A percentile compares a stretch with the other conserved stretches of the same genome.
Evolutionary conservation across 768 basidiomycete species (phyloP).

Genomic region (Termitomyces titanicus): DNA sequence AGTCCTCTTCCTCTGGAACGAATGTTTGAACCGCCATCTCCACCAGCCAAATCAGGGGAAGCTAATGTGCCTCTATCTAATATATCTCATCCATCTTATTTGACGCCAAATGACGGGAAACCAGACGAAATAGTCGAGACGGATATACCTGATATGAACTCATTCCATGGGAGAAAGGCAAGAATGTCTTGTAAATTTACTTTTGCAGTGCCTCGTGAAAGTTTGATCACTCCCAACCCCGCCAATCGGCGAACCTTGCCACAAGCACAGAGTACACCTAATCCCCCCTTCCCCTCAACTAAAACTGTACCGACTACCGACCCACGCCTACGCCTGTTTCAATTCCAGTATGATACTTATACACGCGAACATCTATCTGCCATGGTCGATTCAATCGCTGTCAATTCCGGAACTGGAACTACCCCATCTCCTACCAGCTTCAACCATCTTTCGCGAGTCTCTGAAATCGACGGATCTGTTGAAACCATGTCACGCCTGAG

Average conservation of each 20-base stretch:
- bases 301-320: slow-evolving; percentile 47
- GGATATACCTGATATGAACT: slow-evolving; percentile 46
- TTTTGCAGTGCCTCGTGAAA: slow-evolving; percentile 56
- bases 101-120: not conserved
- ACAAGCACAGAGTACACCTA: slow-evolving; percentile 64
- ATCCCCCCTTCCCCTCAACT: slow-evolving; percentile 27
- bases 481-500: slow-evolving; percentile 53
- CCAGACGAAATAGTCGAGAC: slow-evolving; percentile 46
- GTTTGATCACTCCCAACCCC: slow-evolving; percentile 25
- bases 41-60: slow-evolving; percentile 46
- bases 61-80: slow-evolving; percentile 12
- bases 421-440: slow-evolving; percentile 46
- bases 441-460: slow-evolving; percentile 42
- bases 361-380: slow-evolving; percentile 93
- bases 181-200: slow-evolving; percentile 66
- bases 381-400: slow-evolving; percentile 92
- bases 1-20: slow-evolving; percentile 81
- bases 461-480: slow-evolving; percentile 36
- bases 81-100: slow-evolving; percentile 5
- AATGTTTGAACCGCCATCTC: slow-evolving; percentile 94
- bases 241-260: slow-evolving; percentile 29
- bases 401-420: slow-evolving; percentile 55
- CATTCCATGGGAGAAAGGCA: slow-evolving; percentile 42
- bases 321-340: slow-evolving; percentile 81
- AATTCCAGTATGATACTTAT: slow-evolving; percentile 94